Evolutionary conservation across 192 early-diverging fungal genomes (phyloP), one percentile per base, ranked within the genome.

Genomic region (Coemansia sp.): DNA sequence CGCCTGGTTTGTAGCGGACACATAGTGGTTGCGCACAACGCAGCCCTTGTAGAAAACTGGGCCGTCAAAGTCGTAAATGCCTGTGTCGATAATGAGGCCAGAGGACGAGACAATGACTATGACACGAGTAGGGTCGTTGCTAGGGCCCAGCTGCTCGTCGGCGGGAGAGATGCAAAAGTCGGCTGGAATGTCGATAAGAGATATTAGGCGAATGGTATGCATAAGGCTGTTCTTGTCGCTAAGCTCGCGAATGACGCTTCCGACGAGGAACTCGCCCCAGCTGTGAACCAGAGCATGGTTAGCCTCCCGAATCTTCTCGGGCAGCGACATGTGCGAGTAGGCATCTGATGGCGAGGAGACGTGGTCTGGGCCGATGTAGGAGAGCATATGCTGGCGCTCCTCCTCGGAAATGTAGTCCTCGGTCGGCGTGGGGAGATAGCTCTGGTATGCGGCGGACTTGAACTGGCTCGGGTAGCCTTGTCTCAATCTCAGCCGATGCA

Each of bases 81-180:
- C 78, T 6, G 65, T 55, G 41, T 81, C 78, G 45, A 81, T 11
- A 9, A 81, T 69, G 26, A 66, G 28, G 23, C 78, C 78, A 12
- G 58, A 55, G 11, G 64, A 20, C 4, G 73, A 72, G 33, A 81
- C 78, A 31, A 81, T 59, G 48, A 75, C 73, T 28, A 81, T 75
- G 56, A 81, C 59, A 2, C 78, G 68, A 23, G 68, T 66, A 0
- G 73, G 66, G 50, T 81, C 78, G 64, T 68, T 67, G 66, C 73
- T 75, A 18, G 78, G 78, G 18, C 69, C 69, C 60, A 81, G 62
- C 12, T 28, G 73, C 63, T 81, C 78, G 59, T 81, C 78, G 33
- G 43, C 69, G 3, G 78, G 78, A 9, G 78, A 58, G 18, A 81
- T 75, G 70, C 78, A 81, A 59, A 81, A 81, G 45, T 68, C 72